These are phyloP conservation scores for Gossypium longicalyx DNA, from an alignment of 345 rosid genomes.

Conservation along the genomic window DNA sequence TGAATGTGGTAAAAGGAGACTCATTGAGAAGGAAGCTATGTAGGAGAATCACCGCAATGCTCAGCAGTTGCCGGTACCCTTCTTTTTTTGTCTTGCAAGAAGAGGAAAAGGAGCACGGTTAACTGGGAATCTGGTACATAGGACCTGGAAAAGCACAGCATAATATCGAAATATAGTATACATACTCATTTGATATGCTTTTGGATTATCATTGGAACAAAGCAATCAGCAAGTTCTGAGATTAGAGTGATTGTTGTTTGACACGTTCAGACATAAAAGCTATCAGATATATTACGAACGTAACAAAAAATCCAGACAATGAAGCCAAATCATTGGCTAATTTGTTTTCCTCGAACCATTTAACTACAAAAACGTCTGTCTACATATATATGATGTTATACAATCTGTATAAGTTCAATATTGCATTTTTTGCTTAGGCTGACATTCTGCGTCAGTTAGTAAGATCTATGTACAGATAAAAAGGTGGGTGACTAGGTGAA, in stretches of 20 bases:
- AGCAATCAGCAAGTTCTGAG: background rate
- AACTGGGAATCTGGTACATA: background rate
- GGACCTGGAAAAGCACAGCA: background rate
- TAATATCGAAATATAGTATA: background rate
- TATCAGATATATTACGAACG: background rate
- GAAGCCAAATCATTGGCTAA: slow-evolving; percentile 5
- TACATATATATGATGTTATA: slow-evolving; percentile 7
- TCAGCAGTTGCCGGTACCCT: background rate
- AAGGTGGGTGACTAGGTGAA: too few species aligned
- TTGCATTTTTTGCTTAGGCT: background rate
- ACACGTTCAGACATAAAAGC: background rate
- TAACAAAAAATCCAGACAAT: background rate
- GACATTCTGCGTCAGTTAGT: background rate
- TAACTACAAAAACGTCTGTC: background rate
- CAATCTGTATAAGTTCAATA: slow-evolving; percentile 7
- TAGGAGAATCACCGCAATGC: background rate
- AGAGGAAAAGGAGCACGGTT: background rate
- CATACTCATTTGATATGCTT: background rate
- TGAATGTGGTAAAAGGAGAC: background rate
- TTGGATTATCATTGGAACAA: background rate
- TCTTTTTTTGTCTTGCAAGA: background rate
- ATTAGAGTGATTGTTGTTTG: background rate
- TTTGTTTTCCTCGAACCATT: background rate
- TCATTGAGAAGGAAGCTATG: background rate
- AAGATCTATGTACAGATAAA: slow-evolving; percentile 1